Evolutionary conservation across 2,329 filamentous ascomycete genomes (phyloP).

Genomic region (Aspergillus flavus): DNA sequence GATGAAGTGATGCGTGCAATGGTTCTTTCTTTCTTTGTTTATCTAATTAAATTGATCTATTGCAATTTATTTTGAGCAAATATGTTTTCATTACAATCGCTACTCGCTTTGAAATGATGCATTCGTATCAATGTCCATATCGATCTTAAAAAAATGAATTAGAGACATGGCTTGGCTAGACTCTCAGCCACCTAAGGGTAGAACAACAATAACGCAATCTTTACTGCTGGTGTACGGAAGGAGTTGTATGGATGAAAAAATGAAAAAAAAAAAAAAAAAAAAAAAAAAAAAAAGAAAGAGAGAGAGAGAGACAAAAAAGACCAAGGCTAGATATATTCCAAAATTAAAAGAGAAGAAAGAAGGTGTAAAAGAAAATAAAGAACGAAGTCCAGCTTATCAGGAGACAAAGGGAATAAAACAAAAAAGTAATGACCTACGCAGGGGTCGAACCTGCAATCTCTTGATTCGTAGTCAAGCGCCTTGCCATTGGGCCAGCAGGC

Average conservation of each 20-base stretch:
- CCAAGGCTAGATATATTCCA: no score
- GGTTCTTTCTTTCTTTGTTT: not conserved
- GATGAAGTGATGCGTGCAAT: slow-evolving; percentile 50
- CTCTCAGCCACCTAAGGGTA: no score
- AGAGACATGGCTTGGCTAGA: not conserved
- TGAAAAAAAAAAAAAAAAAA: not conserved
- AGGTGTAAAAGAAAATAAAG: not conserved
- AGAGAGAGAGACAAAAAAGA: no score
- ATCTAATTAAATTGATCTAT: not conserved
- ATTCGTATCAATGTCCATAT: not conserved
- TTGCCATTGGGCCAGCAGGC: slow-evolving; percentile 37
- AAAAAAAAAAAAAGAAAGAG: no score
- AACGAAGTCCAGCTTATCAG: not conserved
- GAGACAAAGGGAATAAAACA: not conserved
- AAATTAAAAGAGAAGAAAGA: not conserved
- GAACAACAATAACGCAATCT: not conserved
- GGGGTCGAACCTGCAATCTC: slow-evolving; percentile 54
- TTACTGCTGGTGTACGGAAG: not conserved
- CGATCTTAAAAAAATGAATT: not conserved
- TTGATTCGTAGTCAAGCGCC: slow-evolving; percentile 57
- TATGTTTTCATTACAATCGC: not conserved
- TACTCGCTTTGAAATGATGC: not conserved
- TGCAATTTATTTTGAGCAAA: not conserved
- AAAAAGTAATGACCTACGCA: slow-evolving; percentile 36
- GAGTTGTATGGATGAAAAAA: not conserved